Conservation (phyloP, 208 protist genomes). For the Leishmania tarentolae region DNA sequence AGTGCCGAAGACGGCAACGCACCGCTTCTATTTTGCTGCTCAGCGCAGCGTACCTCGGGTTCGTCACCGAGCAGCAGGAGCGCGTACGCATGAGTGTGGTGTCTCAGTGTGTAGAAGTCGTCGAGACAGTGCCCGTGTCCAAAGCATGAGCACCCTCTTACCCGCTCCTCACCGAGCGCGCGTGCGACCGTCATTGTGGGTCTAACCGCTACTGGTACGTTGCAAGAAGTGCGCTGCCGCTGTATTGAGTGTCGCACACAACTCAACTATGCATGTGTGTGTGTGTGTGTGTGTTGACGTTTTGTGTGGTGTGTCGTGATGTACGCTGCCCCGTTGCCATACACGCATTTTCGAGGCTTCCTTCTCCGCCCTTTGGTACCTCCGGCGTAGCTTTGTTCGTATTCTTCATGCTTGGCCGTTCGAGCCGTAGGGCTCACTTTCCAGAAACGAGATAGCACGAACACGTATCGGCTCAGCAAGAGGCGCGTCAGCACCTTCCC, state of each 20-base stretch:
- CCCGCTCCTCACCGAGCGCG: not conserved
- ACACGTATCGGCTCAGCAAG: not conserved
- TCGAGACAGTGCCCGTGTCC: not conserved
- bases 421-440: not conserved
- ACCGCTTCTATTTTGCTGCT: slow-evolving; percentile 32
- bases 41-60: not conserved
- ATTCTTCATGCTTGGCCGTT: not conserved
- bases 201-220: not conserved
- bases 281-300: not conserved
- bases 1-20: slow-evolving; percentile 21
- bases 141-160: not conserved
- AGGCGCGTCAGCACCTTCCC: not conserved
- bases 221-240: not conserved
- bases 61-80: not conserved
- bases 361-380: not conserved
- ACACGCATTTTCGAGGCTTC: too few relatives aligned
- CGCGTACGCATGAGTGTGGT: not conserved
- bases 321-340: not conserved
- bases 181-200: not conserved
- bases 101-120: not conserved
- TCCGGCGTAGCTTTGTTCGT: not conserved
- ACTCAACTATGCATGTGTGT: not conserved
- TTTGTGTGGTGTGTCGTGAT: not conserved
- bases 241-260: not conserved
- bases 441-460: too few relatives aligned